Conservation (phyloP, 2,329 filamentous ascomycete genomes). For the Aspergillus novoparasiticus region DNA sequence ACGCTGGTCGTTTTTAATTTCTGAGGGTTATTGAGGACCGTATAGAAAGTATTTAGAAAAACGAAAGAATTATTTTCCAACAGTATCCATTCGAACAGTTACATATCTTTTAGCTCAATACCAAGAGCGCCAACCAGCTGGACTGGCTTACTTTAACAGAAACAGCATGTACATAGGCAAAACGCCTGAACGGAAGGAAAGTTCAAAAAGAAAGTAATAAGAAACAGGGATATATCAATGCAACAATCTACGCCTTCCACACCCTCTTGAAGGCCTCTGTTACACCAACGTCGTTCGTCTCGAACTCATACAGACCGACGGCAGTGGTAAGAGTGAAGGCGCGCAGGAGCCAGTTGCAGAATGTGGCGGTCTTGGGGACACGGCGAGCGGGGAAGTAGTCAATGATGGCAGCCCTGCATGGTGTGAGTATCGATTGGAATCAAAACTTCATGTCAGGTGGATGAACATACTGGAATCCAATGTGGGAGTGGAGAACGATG, state of each 20-base stretch:
- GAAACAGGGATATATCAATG: constrained; percentile 27
- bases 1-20: constrained; percentile 15
- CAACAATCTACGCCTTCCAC: constrained; percentile 69
- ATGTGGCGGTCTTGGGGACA: constrained; percentile 67
- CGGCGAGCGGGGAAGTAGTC: constrained; percentile 83
- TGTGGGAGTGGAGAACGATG: constrained; percentile 89
- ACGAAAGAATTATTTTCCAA: background rate
- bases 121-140: constrained; percentile 17
- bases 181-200: constrained; percentile 34
- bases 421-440: constrained; percentile 18
- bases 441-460: background rate
- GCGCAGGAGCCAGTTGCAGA: constrained; percentile 78
- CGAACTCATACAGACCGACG: constrained; percentile 93
- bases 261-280: constrained; percentile 86
- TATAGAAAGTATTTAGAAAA: background rate
- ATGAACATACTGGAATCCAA: constrained; percentile 78
- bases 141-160: constrained; percentile 21
- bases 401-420: constrained; percentile 67
- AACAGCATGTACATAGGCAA: constrained; percentile 39
- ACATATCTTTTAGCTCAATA: constrained; percentile 26
- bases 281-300: constrained; percentile 96
- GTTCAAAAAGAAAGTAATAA: constrained; percentile 26
- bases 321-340: constrained; percentile 77
- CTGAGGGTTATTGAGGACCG: background rate
- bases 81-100: constrained; percentile 11